These are phyloP conservation scores for Fomitopsis pinicola DNA, from an alignment of 1,284 basidiomycete species.

Conservation along the genomic window DNA sequence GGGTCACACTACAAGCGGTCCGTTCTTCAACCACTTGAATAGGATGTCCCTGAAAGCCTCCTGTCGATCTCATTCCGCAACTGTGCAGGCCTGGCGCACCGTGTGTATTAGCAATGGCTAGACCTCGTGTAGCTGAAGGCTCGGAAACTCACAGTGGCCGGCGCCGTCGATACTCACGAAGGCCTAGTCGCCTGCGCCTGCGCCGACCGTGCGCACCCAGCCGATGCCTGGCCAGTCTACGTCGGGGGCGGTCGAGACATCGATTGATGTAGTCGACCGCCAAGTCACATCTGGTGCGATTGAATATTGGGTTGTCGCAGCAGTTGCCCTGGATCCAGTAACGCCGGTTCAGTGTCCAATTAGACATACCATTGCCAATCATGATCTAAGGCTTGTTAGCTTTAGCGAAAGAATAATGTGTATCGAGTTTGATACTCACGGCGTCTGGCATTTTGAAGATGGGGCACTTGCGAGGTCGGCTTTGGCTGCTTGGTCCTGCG, in stretches of 20 bases:
- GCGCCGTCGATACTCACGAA: constrained; percentile 7
- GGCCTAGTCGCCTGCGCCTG: neutral
- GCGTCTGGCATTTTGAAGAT: constrained; percentile 4
- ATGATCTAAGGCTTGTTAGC: neutral
- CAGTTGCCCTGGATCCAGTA: constrained; percentile 2
- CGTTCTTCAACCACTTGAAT: constrained; percentile 4
- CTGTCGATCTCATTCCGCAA: constrained; percentile 1
- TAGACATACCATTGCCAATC: constrained; percentile 6
- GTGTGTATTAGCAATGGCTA: neutral
- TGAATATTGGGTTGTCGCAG: constrained; percentile 2
- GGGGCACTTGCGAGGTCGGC: neutral
- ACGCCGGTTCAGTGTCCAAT: neutral
- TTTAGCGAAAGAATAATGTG: neutral
- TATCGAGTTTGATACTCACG: neutral
- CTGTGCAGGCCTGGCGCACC: neutral
- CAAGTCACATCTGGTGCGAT: constrained; percentile 1
- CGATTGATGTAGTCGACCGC: neutral
- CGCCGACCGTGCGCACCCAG: constrained; percentile 1
- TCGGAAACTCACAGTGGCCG: constrained; percentile 3
- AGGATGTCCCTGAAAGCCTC: constrained; percentile 5
- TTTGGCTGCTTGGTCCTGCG: neutral
- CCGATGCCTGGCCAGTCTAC: constrained; percentile 7
- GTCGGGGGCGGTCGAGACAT: neutral
- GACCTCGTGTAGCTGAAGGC: neutral
- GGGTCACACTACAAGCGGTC: neutral